A percentile compares a stretch with the other conserved stretches of the same genome.
phyloP scores from a whole-genome alignment of 345 rosid species.

The Fremontodendron californicum region DNA sequence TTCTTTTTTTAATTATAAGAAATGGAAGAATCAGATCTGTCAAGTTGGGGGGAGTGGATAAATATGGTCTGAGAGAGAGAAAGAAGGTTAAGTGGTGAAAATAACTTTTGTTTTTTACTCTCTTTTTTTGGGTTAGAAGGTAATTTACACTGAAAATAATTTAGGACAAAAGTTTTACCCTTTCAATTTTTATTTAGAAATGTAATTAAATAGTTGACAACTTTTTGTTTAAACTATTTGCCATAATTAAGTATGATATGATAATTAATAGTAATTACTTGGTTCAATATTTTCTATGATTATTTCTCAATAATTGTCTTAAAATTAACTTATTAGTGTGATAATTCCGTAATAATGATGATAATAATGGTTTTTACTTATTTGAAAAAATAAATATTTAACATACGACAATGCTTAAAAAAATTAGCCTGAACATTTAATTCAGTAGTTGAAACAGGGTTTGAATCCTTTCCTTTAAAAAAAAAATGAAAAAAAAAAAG shows the following conservation, averaged over 20 bases:
- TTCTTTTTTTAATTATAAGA: neutral
- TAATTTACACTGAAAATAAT: no score
- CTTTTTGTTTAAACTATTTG: no score
- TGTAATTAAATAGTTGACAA: no score
- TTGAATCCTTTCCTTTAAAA: no score
- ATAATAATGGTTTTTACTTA: neutral
- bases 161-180: no score
- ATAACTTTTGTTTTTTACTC: no score
- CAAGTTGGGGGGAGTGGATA: neutral
- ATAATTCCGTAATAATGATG: neutral
- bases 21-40: neutral
- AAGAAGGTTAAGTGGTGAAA: no score
- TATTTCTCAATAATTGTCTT: neutral
- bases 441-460: no score
- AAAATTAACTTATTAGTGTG: neutral
- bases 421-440: no score
- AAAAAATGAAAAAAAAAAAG: neutral
- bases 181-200: no score
- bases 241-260: neutral
- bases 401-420: no score
- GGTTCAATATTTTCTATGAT: neutral
- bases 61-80: neutral
- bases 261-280: neutral
- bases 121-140: no score
- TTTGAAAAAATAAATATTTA: neutral